Evolutionary conservation across 352 stramenopile genomes (phyloP).

Genomic region (Phytophthora meadii): DNA sequence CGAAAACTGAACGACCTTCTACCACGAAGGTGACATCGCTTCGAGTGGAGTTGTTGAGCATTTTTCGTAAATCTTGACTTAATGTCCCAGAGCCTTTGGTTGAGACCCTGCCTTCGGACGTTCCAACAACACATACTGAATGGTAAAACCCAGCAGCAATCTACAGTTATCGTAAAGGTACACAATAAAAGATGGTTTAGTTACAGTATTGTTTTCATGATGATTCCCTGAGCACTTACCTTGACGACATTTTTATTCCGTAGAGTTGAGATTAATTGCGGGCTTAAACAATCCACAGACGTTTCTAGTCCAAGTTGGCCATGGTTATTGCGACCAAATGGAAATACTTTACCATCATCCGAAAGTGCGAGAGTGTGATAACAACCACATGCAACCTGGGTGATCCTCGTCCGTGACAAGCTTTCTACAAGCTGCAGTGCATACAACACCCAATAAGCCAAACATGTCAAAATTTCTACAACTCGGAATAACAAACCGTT

Average conservation of each 20-base stretch:
- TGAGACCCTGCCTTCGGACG: slow-evolving; percentile 17
- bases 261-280: slow-evolving; percentile 76
- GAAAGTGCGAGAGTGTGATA: slow-evolving; percentile 88
- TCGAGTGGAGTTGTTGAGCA: slow-evolving; percentile 86
- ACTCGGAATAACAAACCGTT: slow-evolving; percentile 31
- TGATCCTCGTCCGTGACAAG: slow-evolving; percentile 61
- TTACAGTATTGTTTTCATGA: too few relatives aligned
- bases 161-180: slow-evolving; percentile 31
- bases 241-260: slow-evolving; percentile 67
- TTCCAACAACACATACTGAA: slow-evolving; percentile 68
- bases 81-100: slow-evolving; percentile 46
- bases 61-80: slow-evolving; percentile 70
- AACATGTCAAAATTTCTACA: not conserved
- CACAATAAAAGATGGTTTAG: not conserved
- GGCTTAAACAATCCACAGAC: slow-evolving; percentile 70
- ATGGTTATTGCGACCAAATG: slow-evolving; percentile 95
- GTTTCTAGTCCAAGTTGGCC: slow-evolving; percentile 90
- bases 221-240: slow-evolving; percentile 28
- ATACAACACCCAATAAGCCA: not conserved
- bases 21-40: slow-evolving; percentile 89
- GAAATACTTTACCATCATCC: slow-evolving; percentile 89
- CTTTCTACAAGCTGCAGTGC: slow-evolving; percentile 53
- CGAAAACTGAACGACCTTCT: slow-evolving; percentile 69
- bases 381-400: slow-evolving; percentile 83
- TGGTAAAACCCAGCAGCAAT: slow-evolving; percentile 95